These are phyloP conservation scores for Vigna radiata DNA, from an alignment of 306 rosid genomes.

Conservation along the genomic window DNA sequence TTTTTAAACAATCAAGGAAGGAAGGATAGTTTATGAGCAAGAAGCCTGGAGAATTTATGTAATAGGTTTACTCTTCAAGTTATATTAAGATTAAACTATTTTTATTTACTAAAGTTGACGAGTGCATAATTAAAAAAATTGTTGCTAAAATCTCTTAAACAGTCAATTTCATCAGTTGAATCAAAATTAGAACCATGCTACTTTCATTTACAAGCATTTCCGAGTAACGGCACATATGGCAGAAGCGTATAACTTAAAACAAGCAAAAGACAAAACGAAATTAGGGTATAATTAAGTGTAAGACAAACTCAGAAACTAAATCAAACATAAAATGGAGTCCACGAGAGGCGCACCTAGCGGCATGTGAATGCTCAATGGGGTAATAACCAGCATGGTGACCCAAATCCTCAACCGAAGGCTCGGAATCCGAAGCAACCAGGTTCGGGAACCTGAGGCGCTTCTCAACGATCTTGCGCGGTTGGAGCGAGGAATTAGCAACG, in stretches of 20 bases:
- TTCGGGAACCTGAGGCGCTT: slow-evolving; percentile 65
- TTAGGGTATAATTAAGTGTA: not conserved
- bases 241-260: not conserved
- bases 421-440: slow-evolving; percentile 56
- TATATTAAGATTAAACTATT: too few species aligned
- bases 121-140: not conserved
- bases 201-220: too few species aligned
- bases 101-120: not conserved
- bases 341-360: slow-evolving; percentile 61
- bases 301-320: not conserved
- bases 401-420: slow-evolving; percentile 64
- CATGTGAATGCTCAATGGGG: slow-evolving; percentile 72
- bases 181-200: too few species aligned
- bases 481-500: slow-evolving; percentile 40
- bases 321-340: not conserved
- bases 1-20: too few species aligned
- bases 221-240: not conserved
- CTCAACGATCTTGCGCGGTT: slow-evolving; percentile 62
- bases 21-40: too few species aligned
- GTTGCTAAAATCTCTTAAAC: not conserved
- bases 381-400: slow-evolving; percentile 93
- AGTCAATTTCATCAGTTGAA: not conserved
- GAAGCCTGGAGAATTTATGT: too few species aligned
- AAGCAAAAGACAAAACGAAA: not conserved
- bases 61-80: not conserved